Evolutionary conservation across 768 basidiomycete genomes (phyloP), one percentile per base, ranked within the genome.

Genomic region (Mycena vitilis): DNA sequence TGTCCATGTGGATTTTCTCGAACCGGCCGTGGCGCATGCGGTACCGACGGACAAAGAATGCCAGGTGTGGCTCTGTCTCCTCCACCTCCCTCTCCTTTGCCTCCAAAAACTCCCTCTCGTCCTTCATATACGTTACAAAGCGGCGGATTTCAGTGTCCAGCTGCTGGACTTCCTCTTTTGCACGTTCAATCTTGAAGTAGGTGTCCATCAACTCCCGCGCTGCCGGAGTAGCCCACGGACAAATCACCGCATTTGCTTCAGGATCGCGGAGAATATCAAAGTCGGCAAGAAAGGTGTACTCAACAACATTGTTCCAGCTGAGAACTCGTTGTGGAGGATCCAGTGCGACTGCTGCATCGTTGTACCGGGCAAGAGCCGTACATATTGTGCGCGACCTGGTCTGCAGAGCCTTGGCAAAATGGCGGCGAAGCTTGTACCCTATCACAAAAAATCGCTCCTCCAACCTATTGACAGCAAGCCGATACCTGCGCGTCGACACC

Each of bases 281-380:
- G 38, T 75, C 30, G 13, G 52, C 13, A 16, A 53, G 52, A 18
- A 53, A 53, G 2, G 52, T 34, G 52, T 36, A 53, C 61, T 74
- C 66, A 0, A 76, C 66, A 2, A 78, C 72, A 23, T 76, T 63
- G 12, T 78, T 67, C 72, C 75, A 76, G 25, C 53, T n/a, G 2
- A 72, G 13, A 10, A 55, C 10, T 59, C 69, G 5, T 22, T 48
- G 16, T 61, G 60, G 13, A 42, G 20, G 13, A 57, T 18, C 7
- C 64, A 69, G 16, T 62, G 9, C 11, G 8, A 6, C 10, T 10
- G 4, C 48, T 22, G 48, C 71, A 4, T 37, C 37, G 34, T 75
- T 75, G 59, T 74, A 74, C 1, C 34, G 16, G 4, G 47, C 53
- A 11, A 75, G 61, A 0, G 73, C 73, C 0, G 55, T 68, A 5